Conservation (phyloP, 192 early-diverging fungal genomes). For the Entrophospora sp. region DNA sequence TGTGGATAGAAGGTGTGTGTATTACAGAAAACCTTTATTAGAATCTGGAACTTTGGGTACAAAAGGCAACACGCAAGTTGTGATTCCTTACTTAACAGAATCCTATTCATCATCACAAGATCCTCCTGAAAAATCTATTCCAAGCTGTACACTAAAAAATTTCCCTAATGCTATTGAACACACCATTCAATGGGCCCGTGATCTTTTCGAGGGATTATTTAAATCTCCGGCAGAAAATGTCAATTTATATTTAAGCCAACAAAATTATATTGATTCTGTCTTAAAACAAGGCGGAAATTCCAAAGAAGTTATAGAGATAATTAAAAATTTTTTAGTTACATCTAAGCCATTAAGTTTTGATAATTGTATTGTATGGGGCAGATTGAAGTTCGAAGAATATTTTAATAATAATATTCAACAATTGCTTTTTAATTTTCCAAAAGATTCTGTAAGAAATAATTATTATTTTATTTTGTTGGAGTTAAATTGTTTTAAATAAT, state of each 20-base stretch:
- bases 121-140: constrained; percentile 93
- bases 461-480: not conserved
- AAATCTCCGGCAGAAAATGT: constrained; percentile 86
- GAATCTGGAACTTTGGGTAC: constrained; percentile 98
- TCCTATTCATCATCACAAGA: constrained; percentile 98
- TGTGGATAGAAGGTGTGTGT: constrained; percentile 95
- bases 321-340: constrained; percentile 66
- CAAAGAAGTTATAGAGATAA: constrained; percentile 68
- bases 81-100: constrained; percentile 92
- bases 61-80: constrained; percentile 99
- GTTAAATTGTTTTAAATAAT: not conserved
- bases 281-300: constrained; percentile 71
- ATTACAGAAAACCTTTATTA: constrained; percentile 87
- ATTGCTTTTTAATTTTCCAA: constrained; percentile 95
- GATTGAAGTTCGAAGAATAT: constrained; percentile 86
- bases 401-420: constrained; percentile 91
- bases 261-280: constrained; percentile 70
- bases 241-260: constrained; percentile 83
- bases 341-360: constrained; percentile 81
- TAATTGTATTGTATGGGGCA: constrained; percentile 89
- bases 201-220: constrained; percentile 94
- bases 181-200: constrained; percentile 94
- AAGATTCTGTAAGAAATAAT: constrained; percentile 55
- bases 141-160: constrained; percentile 83
- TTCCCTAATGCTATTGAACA: constrained; percentile 86